Base-by-base conservation (phyloP, 768 basidiomycete genomes). In the Lentinula guzmanii region DNA sequence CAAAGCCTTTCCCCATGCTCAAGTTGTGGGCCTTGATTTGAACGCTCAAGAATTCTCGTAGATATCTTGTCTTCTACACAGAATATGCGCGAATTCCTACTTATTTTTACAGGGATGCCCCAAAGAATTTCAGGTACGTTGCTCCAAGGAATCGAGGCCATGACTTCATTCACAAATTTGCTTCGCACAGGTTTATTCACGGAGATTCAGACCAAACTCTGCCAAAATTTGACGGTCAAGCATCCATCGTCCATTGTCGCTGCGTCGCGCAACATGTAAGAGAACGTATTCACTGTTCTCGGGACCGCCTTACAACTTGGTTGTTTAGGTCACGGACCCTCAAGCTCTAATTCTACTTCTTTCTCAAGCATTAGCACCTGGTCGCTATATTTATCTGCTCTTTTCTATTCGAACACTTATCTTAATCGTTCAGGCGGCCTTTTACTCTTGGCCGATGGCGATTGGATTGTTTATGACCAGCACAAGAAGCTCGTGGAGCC, bases 231-330 rank as follows among this genome's bases (percentile, higher is more conserved):
- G 52, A 60, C 21, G 60, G 58, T 2, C 61, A 63, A 51, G 71
- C 68, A 45, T 66, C 67, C 59, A 59, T 72, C 43, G 61, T 71
- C 11, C 70, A 72, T 63, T 68, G 68, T 61, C 70, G 71, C 7
- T 66, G 65, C 62, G 66, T 71, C 21, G 64, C 65, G 21, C 67
- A 66, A 48, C 67, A 70, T 63, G 71, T 70, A 45, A 55, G 70
- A 60, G 21, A 21, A 16, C 5, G 18, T 18, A 33, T 16, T 28
- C 34, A 46, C 21, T 2, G 5, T 54, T 48, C 18, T 11, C 51
- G 13, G 34, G 28, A 11, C 51, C 34, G 7, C 5, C 33, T 52
- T 34, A 9, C 42, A 18, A 31, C 16, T 18, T 18, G 16, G 8
- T 37, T 41, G n/a, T 8, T n/a, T 41, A 70, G 68, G 54, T 66